These are phyloP conservation scores for Ambrosiella cleistominuta DNA, from an alignment of 2,329 filamentous ascomycete species.

Conservation along the genomic window DNA sequence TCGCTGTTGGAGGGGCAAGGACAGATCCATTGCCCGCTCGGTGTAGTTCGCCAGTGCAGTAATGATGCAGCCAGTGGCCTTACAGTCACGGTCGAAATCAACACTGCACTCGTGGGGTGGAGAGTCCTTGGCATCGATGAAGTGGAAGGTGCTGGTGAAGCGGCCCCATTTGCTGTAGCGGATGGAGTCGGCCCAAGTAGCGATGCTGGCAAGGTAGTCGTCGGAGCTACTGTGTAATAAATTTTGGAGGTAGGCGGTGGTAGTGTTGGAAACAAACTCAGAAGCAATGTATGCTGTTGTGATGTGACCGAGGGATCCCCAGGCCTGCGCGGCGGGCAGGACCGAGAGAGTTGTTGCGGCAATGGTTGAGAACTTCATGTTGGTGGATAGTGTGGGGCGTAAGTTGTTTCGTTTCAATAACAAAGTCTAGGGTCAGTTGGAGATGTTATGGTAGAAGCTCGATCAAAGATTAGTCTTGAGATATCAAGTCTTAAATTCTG, in stretches of 20 bases:
- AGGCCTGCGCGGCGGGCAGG: constrained; percentile 22
- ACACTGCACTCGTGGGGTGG: constrained; percentile 41
- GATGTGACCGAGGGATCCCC: constrained; percentile 43
- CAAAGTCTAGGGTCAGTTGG: too few relatives aligned
- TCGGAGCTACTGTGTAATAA: constrained; percentile 36
- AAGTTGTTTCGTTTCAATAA: too few relatives aligned
- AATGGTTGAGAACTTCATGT: constrained; percentile 21
- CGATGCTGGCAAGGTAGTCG: constrained; percentile 44
- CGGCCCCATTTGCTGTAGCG: constrained; percentile 45
- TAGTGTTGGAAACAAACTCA: constrained; percentile 39
- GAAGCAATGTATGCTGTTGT: constrained; percentile 46
- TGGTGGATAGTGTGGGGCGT: constrained; percentile 1
- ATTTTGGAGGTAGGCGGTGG: constrained; percentile 37
- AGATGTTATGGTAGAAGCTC: too few relatives aligned
- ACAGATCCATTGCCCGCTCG: constrained; percentile 30
- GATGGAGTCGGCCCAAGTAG: constrained; percentile 50
- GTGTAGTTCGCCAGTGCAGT: constrained; percentile 44
- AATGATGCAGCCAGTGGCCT: constrained; percentile 42
- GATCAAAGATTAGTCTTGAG: neutral
- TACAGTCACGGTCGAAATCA: constrained; percentile 43
- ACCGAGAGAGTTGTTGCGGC: constrained; percentile 19
- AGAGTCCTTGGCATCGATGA: constrained; percentile 49
- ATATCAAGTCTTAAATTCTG: neutral
- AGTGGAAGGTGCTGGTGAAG: constrained; percentile 47
- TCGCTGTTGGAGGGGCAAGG: constrained; percentile 28